A percentile compares a stretch with the other conserved stretches of the same genome.
These are phyloP conservation scores for Myxozyma neotropica DNA, from an alignment of 805 yeast species.

Conservation along the genomic window DNA sequence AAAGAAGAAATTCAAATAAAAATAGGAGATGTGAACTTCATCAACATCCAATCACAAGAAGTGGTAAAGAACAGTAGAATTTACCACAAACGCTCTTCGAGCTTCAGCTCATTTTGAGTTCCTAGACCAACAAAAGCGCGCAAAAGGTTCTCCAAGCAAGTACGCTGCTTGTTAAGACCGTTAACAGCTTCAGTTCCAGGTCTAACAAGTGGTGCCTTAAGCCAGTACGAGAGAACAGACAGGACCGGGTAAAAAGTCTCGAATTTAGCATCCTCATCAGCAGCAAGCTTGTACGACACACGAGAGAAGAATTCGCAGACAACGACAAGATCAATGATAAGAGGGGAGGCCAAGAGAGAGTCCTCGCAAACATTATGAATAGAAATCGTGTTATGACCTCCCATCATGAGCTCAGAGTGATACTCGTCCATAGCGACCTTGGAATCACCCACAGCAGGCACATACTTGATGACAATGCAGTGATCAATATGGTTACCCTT, in stretches of 20 bases:
- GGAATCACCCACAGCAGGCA: conserved; percentile 93
- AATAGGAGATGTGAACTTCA: not conserved
- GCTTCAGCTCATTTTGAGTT: conserved; percentile 85
- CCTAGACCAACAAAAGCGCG: conserved; percentile 89
- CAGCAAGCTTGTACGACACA: conserved; percentile 70
- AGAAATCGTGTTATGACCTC: conserved; percentile 93
- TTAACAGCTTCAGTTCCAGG: conserved; percentile 88
- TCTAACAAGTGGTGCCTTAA: conserved; percentile 93
- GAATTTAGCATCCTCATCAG: conserved; percentile 51
- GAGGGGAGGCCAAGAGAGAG: conserved; percentile 89
- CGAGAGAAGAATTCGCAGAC: conserved; percentile 89
- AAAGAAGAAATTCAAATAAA: not conserved
- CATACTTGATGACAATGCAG: conserved; percentile 91
- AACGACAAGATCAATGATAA: conserved; percentile 86
- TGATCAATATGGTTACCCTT: conserved; percentile 81
- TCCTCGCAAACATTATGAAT: conserved; percentile 97
- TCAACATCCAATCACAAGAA: not conserved
- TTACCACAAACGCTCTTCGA: conserved; percentile 73
- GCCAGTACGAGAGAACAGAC: conserved; percentile 89
- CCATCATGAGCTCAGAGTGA: conserved; percentile 94
- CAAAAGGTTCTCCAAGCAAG: conserved; percentile 86
- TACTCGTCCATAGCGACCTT: conserved; percentile 99
- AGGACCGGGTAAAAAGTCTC: conserved; percentile 80
- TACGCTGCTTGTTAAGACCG: conserved; percentile 92
- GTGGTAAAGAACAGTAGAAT: not conserved